phyloP scores from a whole-genome alignment of 2,329 filamentous ascomycete species.

The Fusarium praegraminearum region DNA sequence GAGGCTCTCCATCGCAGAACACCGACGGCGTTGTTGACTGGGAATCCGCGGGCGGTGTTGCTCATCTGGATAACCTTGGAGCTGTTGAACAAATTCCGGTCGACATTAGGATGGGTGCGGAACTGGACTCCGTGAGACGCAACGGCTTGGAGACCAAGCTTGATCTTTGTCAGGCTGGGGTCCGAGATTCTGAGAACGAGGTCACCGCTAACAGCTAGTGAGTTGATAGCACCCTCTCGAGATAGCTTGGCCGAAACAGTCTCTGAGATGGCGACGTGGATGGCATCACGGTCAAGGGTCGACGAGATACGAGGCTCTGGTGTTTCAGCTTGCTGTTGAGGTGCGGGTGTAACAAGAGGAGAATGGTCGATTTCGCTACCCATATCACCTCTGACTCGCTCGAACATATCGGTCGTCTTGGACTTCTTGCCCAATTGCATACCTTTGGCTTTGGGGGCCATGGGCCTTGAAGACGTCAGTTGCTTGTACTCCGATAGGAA shows the following conservation, averaged over 20 bases:
- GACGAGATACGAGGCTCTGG: slow-evolving; percentile 70
- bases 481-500: neutral
- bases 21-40: slow-evolving; percentile 91
- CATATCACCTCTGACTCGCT: slow-evolving; percentile 91
- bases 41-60: slow-evolving; percentile 89
- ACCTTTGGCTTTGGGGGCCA: slow-evolving; percentile 88
- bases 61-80: slow-evolving; percentile 89
- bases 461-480: slow-evolving; percentile 56
- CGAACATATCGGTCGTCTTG: slow-evolving; percentile 97
- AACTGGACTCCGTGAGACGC: slow-evolving; percentile 89
- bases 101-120: slow-evolving; percentile 95
- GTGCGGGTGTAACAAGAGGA: slow-evolving; percentile 74
- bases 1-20: slow-evolving; percentile 93
- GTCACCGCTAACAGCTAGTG: slow-evolving; percentile 90
- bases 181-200: slow-evolving; percentile 92
- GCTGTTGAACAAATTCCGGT: slow-evolving; percentile 86
- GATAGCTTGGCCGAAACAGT: slow-evolving; percentile 90
- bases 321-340: slow-evolving; percentile 63
- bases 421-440: slow-evolving; percentile 99
- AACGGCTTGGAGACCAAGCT: slow-evolving; percentile 81
- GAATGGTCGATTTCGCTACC: slow-evolving; percentile 85
- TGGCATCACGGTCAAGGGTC: slow-evolving; percentile 81
- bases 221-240: slow-evolving; percentile 87
- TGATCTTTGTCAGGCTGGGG: slow-evolving; percentile 89
- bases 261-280: slow-evolving; percentile 90